Evolutionary conservation across 23 red algal species (phyloP), one percentile per base, ranked within the genome.

Genomic region (Pyropia haitanensis): DNA sequence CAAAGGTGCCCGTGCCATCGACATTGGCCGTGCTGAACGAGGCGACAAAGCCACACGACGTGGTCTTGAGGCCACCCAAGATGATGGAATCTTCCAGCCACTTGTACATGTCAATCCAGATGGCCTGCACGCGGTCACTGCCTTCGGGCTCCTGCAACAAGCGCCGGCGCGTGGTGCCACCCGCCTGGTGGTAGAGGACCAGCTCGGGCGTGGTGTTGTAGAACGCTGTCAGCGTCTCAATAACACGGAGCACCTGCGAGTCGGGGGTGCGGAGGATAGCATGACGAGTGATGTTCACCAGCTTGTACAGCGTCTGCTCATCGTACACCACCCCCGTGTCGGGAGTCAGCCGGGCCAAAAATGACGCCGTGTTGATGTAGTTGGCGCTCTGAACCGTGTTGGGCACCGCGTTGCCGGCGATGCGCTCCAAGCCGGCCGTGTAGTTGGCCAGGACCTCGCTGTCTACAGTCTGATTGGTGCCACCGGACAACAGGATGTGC

Each of bases 81-180:
- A 27, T 56, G n/a, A 83, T 44, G 23, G 65, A 60, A 12, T 70
- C 54, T n/a, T 83, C 72, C 78, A 83, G 63, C 18, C 71, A 66
- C 48, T 83, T 68, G 78, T 83, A 83, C 22, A 71, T 25, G 67
- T 83, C 78, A 28, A 72, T 20, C 78, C 64, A 83, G 44, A 83
- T 70, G 51, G 19, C 78, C 14, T 61, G 49, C 15, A 71, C 53
- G n/a, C 48, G 24, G 18, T 73, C 66, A 27, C 19, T 72, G 15
- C 49, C 76, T 18, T 27, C 53, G 12, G 44, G 21, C n/a, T 28
- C 56, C 21, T 51, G 55, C 51, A 53, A 18, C 51, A 72, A 49
- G 56, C 67, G 46, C 2, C 31, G 26, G 10, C 78, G 27, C 18
- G 66, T 61, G 12, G 54, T 83, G 27, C 78, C 78, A 32, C 61